phyloP scores from a whole-genome alignment of 495 filamentous ascomycete genomes.

The Parmelia sp. region DNA sequence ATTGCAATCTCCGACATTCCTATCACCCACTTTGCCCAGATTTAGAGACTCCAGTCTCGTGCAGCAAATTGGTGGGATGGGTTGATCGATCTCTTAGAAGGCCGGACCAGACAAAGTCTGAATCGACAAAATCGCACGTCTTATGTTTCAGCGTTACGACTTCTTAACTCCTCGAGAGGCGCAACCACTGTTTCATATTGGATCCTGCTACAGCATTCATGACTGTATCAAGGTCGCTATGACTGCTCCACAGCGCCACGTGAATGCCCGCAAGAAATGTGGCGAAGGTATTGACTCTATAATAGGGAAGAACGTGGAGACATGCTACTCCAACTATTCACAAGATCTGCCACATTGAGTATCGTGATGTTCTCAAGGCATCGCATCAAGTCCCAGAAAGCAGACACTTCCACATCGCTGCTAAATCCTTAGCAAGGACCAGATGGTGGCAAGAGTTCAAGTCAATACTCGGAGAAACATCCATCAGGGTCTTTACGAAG shows the following conservation, averaged over 20 bases:
- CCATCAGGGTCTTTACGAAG: background rate
- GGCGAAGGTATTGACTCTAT: background rate
- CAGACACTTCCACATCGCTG: background rate
- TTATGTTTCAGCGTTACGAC: background rate
- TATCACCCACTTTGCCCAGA: background rate
- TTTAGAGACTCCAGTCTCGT: background rate
- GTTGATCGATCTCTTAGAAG: background rate
- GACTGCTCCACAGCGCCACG: background rate
- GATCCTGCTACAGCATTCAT: background rate
- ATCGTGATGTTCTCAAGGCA: background rate
- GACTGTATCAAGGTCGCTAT: background rate
- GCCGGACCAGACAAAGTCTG: background rate
- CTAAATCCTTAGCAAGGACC: background rate
- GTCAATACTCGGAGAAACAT: background rate
- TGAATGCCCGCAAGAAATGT: background rate
- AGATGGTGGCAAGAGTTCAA: background rate
- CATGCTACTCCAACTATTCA: background rate
- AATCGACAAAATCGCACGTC: background rate
- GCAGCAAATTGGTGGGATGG: background rate
- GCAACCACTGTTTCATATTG: background rate
- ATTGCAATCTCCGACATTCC: background rate
- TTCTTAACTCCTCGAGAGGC: background rate
- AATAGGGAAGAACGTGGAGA: background rate
- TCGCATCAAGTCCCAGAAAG: background rate
- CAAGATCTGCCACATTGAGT: background rate